Base-by-base conservation (phyloP, 2,329 filamentous ascomycete species). In the Colletotrichum coccodes region DNA sequence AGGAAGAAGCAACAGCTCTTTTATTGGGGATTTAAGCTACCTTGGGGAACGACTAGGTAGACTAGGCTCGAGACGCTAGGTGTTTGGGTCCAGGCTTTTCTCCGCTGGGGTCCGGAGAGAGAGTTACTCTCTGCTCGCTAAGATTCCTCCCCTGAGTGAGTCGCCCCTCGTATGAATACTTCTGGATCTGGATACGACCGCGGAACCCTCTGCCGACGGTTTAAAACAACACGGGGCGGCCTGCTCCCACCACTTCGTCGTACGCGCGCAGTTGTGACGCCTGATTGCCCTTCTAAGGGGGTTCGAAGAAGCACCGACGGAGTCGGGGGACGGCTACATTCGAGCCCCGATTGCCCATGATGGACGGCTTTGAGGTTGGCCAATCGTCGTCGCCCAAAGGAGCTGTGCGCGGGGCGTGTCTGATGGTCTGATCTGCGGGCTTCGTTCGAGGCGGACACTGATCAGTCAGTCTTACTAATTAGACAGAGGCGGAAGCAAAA, bases 51-150 rank as follows among this genome's bases (percentile, higher is more conserved):
- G 16, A n/a, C 30, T 18, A 23, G 11, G 21, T 6, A 18, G 8
- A 16, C 21, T n/a, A 18, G 26, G 63, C 32, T 66, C 63, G 57
- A 62, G 58, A 66, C 63, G 49, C 58, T 23, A 54, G 58, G 23
- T 40, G 63, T 66, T 47, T 50, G 26, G 57, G 44, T 38, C 49
- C 28, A n/a, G 34, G 42, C 49, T 56, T 26, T 66, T 38, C 49
- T 66, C 49, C 58, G 57, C 40, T 49, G n/a, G 18, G 30, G 18
- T 14, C 49, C 28, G 49, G 18, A 21, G n/a, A 21, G 16, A 18
- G 50, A 54, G 6, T 8, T 16, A 6, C 32, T 52, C 53, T 64
- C 61, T 54, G 61, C 61, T 46, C 53, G 36, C 59, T 42, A 61
- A 44, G 46, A n/a, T 28, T 26, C 12, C 44, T 46, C 7, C 3